Percentiles rank a stretch among this genome's conserved stretches.
Evolutionary conservation across 306 rosid genomes (phyloP).

Genomic region (Ziziphus jujuba): DNA sequence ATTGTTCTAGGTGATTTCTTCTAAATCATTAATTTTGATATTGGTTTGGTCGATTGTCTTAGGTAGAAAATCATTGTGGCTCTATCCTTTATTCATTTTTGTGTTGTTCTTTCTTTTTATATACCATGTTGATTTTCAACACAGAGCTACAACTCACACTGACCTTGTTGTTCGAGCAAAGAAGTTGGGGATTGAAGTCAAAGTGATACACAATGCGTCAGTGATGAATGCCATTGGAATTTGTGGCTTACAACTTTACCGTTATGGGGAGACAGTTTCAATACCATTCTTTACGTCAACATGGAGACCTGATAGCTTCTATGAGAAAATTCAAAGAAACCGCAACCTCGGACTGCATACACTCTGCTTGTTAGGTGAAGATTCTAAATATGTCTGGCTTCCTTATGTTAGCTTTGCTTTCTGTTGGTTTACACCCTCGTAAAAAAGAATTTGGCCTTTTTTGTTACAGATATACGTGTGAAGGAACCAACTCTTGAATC

Average conservation of each 20-base stretch:
- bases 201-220: conserved; percentile 73
- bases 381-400: not conserved
- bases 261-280: conserved; percentile 83
- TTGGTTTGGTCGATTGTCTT: not conserved
- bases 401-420: not conserved
- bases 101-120: not conserved
- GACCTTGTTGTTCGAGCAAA: conserved; percentile 90
- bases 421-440: not conserved
- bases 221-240: conserved; percentile 89
- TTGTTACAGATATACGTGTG: conserved; percentile 73
- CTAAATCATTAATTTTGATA: not conserved
- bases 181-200: conserved; percentile 66
- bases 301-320: conserved; percentile 93
- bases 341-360: conserved; percentile 46
- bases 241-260: conserved; percentile 86
- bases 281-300: conserved; percentile 78
- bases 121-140: not conserved
- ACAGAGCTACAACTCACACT: conserved; percentile 80
- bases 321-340: conserved; percentile 75
- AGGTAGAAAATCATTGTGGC: not conserved
- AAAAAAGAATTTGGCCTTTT: not conserved
- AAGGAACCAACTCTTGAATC: conserved; percentile 91
- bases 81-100: not conserved
- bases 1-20: not conserved
- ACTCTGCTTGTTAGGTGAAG: conserved; percentile 58